Evolutionary conservation across 2,329 filamentous ascomycete species (phyloP).

Genomic region (Sporothrix phasma): DNA sequence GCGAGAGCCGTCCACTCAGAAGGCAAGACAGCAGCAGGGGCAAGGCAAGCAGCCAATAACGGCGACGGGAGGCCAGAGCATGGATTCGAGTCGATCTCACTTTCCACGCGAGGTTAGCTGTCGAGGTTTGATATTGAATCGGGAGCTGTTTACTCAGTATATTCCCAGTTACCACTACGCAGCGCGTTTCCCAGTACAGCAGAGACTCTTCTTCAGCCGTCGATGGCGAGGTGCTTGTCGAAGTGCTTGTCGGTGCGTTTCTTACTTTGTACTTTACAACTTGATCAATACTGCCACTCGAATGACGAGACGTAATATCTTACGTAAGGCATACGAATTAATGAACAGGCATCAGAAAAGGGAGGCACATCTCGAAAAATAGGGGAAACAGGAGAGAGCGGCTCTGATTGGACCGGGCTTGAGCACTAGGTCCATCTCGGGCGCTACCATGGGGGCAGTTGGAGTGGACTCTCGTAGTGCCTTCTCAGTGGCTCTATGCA

Average conservation of each 20-base stretch:
- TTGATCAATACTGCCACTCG: too few species aligned
- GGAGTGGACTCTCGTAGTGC: neutral
- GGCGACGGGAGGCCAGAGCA: neutral
- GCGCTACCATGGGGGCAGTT: neutral
- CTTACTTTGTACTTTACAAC: too few species aligned
- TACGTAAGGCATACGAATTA: neutral
- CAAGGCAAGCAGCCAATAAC: slow-evolving; percentile 1
- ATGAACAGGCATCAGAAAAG: slow-evolving; percentile 5
- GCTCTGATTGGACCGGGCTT: neutral
- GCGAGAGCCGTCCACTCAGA: neutral
- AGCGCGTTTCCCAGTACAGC: neutral
- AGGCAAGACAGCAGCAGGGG: slow-evolving; percentile 5
- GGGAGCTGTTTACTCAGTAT: too few species aligned
- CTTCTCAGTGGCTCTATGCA: neutral
- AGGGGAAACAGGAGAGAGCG: slow-evolving; percentile 7
- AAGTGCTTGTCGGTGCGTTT: neutral
- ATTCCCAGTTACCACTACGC: neutral
- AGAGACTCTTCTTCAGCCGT: neutral
- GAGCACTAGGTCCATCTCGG: neutral
- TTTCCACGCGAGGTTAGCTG: neutral
- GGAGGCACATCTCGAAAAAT: slow-evolving; percentile 8
- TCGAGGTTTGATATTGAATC: neutral
- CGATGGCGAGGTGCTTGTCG: neutral
- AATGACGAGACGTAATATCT: neutral
- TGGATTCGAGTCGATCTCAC: neutral